Evolutionary conservation across 768 basidiomycete species (phyloP).

Genomic region (Dioszegia aurantiaca): DNA sequence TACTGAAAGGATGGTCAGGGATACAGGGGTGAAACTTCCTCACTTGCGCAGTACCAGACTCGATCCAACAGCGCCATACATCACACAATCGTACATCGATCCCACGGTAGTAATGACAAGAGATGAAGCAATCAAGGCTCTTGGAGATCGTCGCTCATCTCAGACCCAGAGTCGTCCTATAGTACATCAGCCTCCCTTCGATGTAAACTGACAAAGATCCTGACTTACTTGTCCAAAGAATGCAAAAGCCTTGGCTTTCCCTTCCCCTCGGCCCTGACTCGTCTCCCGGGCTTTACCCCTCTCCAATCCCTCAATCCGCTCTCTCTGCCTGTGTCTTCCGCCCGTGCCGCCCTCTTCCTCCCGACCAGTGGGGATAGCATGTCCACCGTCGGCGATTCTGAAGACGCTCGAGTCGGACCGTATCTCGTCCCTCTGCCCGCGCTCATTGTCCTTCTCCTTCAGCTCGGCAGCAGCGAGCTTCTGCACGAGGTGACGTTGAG

Average conservation of each 20-base stretch:
- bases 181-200: conserved; percentile 4
- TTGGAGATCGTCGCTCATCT: conserved; percentile 32
- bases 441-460: conserved; percentile 55
- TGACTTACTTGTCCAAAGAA: conserved; percentile 50
- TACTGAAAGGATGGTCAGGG: background rate
- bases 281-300: conserved; percentile 9
- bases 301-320: background rate
- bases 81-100: background rate
- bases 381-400: conserved; percentile 23
- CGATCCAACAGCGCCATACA: too few relatives aligned
- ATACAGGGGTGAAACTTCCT: background rate
- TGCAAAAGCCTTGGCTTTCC: conserved; percentile 49
- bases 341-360: background rate
- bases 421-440: conserved; percentile 61
- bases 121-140: conserved; percentile 13
- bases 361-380: conserved; percentile 36
- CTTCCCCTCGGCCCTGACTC: conserved; percentile 14
- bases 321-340: conserved; percentile 6
- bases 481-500: conserved; percentile 47
- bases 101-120: too few relatives aligned
- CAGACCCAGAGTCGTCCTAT: conserved; percentile 49
- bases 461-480: conserved; percentile 28
- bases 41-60: background rate
- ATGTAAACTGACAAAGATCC: background rate
- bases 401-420: conserved; percentile 47